These are phyloP conservation scores for Lachancea mirantina DNA, from an alignment of 805 yeast species.

Conservation along the genomic window DNA sequence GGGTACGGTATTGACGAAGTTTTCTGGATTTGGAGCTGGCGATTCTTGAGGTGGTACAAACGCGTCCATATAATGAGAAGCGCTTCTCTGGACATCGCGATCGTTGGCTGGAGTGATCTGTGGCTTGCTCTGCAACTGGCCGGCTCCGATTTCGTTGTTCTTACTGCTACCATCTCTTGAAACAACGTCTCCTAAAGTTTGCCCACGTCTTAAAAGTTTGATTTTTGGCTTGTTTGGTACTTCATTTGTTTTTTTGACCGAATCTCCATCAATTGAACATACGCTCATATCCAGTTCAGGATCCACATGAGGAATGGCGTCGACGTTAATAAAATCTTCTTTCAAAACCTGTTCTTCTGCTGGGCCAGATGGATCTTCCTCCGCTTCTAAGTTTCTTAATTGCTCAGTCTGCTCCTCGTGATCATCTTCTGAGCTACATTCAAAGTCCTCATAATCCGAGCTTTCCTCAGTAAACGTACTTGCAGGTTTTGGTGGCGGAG, in stretches of 20 bases:
- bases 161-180: constrained; percentile 3
- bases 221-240: constrained; percentile 27
- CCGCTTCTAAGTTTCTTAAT: no score
- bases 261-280: constrained; percentile 1
- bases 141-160: no score
- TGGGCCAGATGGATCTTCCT: constrained; percentile 3
- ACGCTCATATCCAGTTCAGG: constrained; percentile 1
- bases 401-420: constrained; percentile 17
- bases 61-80: no score
- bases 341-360: constrained; percentile 8
- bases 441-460: constrained; percentile 23
- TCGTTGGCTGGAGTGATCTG: no score
- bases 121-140: no score
- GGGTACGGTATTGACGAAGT: no score
- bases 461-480: constrained; percentile 1
- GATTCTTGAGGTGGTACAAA: no score
- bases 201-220: constrained; percentile 34
- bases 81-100: no score
- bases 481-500: no score
- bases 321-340: constrained; percentile 13
- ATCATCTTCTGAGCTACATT: constrained; percentile 22
- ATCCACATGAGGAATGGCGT: constrained; percentile 15
- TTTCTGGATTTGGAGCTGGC: no score
- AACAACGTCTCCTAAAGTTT: constrained; percentile 21
- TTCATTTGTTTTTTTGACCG: constrained; percentile 1